These are phyloP conservation scores for Calonectria honghensis DNA, from an alignment of 2,329 filamentous ascomycete species.

Conservation along the genomic window DNA sequence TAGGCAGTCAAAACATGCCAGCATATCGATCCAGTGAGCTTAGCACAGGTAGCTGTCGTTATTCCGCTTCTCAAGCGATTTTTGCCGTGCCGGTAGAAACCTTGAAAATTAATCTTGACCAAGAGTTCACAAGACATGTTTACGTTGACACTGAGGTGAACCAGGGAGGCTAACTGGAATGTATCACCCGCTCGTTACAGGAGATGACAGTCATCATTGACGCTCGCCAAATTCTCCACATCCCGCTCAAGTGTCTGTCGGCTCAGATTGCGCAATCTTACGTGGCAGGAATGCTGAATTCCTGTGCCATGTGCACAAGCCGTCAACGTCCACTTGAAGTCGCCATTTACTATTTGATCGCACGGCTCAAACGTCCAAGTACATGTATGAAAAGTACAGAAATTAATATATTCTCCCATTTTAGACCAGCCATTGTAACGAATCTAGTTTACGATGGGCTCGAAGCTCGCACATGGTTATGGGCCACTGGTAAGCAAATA, in stretches of 20 bases:
- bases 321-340: neutral
- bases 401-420: no score
- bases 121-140: neutral
- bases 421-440: no score
- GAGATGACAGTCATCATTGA: neutral
- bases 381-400: neutral
- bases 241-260: no score
- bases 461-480: no score
- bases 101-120: neutral
- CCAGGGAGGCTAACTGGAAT: conserved; percentile 1
- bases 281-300: neutral
- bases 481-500: no score
- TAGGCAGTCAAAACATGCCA: neutral
- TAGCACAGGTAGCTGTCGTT: neutral
- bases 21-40: no score
- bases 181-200: neutral
- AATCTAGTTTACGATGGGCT: no score
- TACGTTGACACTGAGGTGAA: neutral
- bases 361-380: rapidly evolving
- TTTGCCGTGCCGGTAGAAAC: neutral
- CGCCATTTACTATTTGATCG: neutral
- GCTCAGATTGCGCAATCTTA: conserved; percentile 2
- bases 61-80: neutral
- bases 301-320: neutral
- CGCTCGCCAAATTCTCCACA: neutral